phyloP scores from a whole-genome alignment of 2,329 filamentous ascomycete genomes.

The Neofusicoccum sp. region DNA sequence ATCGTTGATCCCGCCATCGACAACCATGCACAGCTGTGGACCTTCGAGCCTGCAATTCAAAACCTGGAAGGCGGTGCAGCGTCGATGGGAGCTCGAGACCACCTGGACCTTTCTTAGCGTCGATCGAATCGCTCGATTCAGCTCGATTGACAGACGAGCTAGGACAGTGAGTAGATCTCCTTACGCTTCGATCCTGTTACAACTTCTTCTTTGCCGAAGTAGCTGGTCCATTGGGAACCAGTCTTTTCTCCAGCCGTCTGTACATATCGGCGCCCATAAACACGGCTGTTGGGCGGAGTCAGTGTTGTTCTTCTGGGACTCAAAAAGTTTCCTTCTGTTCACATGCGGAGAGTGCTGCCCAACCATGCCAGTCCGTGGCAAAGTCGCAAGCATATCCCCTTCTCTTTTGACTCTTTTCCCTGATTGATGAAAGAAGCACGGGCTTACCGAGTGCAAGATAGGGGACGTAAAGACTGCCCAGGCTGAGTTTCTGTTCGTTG shows the following conservation, averaged over 20 bases:
- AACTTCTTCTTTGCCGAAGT: conserved; percentile 1
- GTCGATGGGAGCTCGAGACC: not conserved
- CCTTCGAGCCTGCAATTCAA: not conserved
- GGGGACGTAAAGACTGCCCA: conserved; percentile 40
- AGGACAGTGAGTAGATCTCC: not conserved
- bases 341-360: too few species aligned
- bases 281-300: not conserved
- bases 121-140: not conserved
- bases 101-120: not conserved
- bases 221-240: not conserved
- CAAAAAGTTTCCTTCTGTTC: not conserved
- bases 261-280: conserved; percentile 18
- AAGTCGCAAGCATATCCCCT: not conserved
- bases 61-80: not conserved
- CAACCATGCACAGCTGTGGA: not conserved
- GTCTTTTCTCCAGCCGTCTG: conserved; percentile 1
- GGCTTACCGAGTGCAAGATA: conserved; percentile 28
- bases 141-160: not conserved
- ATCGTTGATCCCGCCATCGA: not conserved
- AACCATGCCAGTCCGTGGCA: not conserved
- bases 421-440: not conserved
- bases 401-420: not conserved
- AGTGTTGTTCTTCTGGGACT: not conserved
- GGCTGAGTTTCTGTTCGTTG: conserved; percentile 27
- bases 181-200: not conserved